A percentile compares a stretch with the other conserved stretches of the same genome.
Evolutionary conservation across 805 yeast species (phyloP).

Genomic region (Yarrowia sp.): DNA sequence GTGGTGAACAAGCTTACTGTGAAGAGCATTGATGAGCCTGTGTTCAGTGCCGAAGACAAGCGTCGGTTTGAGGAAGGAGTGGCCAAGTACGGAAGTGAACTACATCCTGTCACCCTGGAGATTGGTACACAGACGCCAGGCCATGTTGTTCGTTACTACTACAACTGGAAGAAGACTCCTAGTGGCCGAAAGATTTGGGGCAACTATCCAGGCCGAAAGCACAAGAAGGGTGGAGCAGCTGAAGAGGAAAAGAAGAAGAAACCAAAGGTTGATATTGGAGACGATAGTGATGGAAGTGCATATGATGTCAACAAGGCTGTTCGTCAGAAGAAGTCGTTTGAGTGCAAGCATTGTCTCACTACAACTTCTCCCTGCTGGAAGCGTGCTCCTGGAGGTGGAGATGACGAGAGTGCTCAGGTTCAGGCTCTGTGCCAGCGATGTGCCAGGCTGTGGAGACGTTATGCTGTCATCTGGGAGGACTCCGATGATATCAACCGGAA

Average conservation of each 20-base stretch:
- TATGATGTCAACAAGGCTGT: conserved; percentile 51
- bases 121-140: conserved; percentile 63
- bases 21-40: conserved; percentile 68
- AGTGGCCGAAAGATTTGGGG: conserved; percentile 81
- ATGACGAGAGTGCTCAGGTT: conserved; percentile 36
- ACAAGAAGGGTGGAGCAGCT: conserved; percentile 49
- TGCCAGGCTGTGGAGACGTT: conserved; percentile 86
- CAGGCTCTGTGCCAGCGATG: conserved; percentile 79
- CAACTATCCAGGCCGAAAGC: conserved; percentile 64
- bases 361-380: conserved; percentile 60
- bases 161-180: conserved; percentile 85
- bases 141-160: conserved; percentile 81
- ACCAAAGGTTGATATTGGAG: conserved; percentile 45
- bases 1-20: conserved; percentile 51
- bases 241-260: conserved; percentile 32
- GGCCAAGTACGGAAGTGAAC: conserved; percentile 66
- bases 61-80: conserved; percentile 72
- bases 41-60: conserved; percentile 61
- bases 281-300: conserved; percentile 66
- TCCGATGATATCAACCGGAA: conserved; percentile 64
- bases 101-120: conserved; percentile 57
- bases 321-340: conserved; percentile 43
- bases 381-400: conserved; percentile 59
- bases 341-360: conserved; percentile 72
- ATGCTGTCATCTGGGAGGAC: conserved; percentile 81